Conservation (phyloP, 495 filamentous ascomycete species). For the Penicillium desertorum region DNA sequence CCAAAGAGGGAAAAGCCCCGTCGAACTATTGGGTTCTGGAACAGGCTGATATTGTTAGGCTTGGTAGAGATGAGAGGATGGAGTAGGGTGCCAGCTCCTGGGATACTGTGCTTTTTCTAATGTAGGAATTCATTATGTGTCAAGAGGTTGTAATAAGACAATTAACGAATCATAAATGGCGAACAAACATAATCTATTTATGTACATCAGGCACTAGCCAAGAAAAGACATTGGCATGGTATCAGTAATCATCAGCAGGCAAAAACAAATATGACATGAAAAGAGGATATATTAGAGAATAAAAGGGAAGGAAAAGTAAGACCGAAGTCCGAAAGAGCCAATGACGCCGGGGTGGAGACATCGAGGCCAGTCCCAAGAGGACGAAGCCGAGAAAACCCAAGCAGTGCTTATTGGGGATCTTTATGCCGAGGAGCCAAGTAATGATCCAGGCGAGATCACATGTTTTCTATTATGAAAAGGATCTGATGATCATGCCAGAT, state of each 20-base stretch:
- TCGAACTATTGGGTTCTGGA: constrained; percentile 38
- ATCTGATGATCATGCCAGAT: neutral
- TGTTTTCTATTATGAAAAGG: neutral
- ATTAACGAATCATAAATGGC: neutral
- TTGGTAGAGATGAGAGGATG: constrained; percentile 39
- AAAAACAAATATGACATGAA: neutral
- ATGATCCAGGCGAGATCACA: neutral
- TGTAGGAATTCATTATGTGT: neutral
- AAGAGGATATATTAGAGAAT: neutral
- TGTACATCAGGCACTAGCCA: neutral
- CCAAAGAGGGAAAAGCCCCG: constrained; percentile 37
- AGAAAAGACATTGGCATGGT: neutral
- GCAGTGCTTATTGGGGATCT: neutral
- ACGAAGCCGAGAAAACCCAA: neutral
- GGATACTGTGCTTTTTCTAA: neutral
- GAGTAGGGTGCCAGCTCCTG: constrained; percentile 4
- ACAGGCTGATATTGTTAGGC: constrained; percentile 35
- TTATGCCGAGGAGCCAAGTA: neutral
- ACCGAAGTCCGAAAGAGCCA: neutral
- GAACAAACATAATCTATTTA: neutral
- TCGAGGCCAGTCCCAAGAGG: neutral
- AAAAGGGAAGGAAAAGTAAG: neutral
- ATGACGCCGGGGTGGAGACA: neutral
- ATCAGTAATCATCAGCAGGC: neutral
- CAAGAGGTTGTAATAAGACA: neutral